Conservation (phyloP, 331 rosid genomes). For the Arachis monticola region DNA sequence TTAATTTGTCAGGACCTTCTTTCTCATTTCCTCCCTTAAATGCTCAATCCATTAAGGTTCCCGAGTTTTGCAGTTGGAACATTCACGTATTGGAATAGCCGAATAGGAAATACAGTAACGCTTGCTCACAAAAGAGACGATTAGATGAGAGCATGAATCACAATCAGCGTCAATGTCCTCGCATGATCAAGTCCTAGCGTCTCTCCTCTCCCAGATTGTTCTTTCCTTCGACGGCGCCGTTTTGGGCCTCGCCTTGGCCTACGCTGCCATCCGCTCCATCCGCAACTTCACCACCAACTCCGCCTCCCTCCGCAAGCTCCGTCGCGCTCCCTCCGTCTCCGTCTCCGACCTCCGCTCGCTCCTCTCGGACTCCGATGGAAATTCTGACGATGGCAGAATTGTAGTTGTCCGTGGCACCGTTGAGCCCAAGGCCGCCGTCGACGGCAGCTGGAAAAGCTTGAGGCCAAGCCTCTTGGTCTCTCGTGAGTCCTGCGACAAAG, state of each 20-base stretch:
- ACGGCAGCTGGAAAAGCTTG: conserved; percentile 57
- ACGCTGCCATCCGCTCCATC: conserved; percentile 66
- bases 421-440: conserved; percentile 66
- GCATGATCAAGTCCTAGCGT: conserved; percentile 68
- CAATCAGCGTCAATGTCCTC: conserved; percentile 58
- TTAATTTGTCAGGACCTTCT: too few relatives aligned
- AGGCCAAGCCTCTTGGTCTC: conserved; percentile 61
- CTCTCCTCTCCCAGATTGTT: conserved; percentile 71
- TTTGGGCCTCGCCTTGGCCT: conserved; percentile 75
- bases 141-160: neutral
- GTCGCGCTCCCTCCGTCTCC: conserved; percentile 57
- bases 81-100: too few relatives aligned
- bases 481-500: conserved; percentile 71
- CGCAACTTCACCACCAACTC: conserved; percentile 54
- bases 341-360: conserved; percentile 84
- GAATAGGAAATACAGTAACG: too few relatives aligned
- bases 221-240: conserved; percentile 91
- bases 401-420: conserved; percentile 79
- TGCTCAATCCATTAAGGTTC: too few relatives aligned
- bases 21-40: too few relatives aligned
- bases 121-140: neutral
- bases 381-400: conserved; percentile 39
- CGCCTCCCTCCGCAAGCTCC: conserved; percentile 65
- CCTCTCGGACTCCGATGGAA: conserved; percentile 30
- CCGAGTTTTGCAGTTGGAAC: too few relatives aligned